Conservation (phyloP, 169 alveolate genomes). For the Condylostoma magnum region DNA sequence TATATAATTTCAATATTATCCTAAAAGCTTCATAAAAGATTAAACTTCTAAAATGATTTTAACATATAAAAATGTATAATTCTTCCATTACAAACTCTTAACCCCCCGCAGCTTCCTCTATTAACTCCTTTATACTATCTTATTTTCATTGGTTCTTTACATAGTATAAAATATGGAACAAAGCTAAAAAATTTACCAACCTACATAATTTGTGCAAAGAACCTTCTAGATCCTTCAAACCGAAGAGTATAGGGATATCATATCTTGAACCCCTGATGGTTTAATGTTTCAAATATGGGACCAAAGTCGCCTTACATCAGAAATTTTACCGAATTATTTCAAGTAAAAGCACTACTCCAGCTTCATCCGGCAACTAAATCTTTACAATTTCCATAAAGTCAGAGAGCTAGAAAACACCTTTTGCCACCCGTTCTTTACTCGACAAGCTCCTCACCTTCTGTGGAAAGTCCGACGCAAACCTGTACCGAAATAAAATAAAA, state of each 20-base stretch:
- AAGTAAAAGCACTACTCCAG: conserved; percentile 66
- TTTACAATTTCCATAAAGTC: conserved; percentile 70
- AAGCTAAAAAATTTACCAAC: neutral
- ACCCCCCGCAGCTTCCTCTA: too few relatives aligned
- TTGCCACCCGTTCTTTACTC: neutral
- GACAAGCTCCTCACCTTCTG: neutral
- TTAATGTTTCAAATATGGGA: neutral
- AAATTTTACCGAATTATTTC: conserved; percentile 63
- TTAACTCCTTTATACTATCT: too few relatives aligned
- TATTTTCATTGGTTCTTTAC: neutral
- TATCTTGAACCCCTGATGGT: conserved; percentile 14
- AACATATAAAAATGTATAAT: too few relatives aligned
- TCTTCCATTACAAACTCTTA: too few relatives aligned
- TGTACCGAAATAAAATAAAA: too few relatives aligned
- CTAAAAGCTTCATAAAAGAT: too few relatives aligned
- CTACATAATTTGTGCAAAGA: conserved; percentile 3
- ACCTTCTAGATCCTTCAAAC: conserved; percentile 6
- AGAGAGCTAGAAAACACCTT: conserved; percentile 10
- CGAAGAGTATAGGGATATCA: neutral
- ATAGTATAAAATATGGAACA: neutral
- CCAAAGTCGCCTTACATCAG: neutral
- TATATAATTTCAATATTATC: too few relatives aligned
- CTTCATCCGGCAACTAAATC: conserved; percentile 62
- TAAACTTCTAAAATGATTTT: too few relatives aligned
- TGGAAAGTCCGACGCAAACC: neutral